Evolutionary conservation across 129 eudicot species (phyloP).

Genomic region (Flaveria trinervia): DNA sequence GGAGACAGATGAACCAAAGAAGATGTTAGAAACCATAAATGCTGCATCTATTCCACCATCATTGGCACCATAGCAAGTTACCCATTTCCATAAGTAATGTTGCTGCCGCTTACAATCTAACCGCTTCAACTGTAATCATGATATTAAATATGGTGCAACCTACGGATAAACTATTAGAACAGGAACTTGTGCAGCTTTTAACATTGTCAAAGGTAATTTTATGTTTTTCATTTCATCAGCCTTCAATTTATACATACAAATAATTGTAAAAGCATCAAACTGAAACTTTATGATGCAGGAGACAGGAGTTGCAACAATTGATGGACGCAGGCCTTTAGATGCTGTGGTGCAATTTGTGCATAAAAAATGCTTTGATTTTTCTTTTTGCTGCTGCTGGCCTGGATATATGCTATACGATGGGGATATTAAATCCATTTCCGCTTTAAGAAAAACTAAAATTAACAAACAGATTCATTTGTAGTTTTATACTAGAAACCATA

Average conservation of each 20-base stretch:
- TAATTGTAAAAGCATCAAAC: not conserved
- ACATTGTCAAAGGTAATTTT: conserved; percentile 71
- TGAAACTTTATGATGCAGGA: conserved; percentile 37
- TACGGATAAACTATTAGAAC: conserved; percentile 73
- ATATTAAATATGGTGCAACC: conserved; percentile 76
- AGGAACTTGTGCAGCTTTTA: conserved; percentile 66
- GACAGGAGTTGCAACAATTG: conserved; percentile 58
- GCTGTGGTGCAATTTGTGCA: conserved; percentile 64
- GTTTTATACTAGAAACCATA: conserved; percentile 20
- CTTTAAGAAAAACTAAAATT: conserved; percentile 41
- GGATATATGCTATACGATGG: conserved; percentile 65
- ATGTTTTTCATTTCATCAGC: not conserved
- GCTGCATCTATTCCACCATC: conserved; percentile 67
- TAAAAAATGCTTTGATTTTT: conserved; percentile 61
- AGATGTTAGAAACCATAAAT: conserved; percentile 76
- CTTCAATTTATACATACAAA: not conserved
- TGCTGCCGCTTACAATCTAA: conserved; percentile 40
- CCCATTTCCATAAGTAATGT: conserved; percentile 55
- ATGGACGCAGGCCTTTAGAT: conserved; percentile 51
- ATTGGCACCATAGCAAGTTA: conserved; percentile 70
- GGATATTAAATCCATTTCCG: conserved; percentile 68
- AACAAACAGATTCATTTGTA: not conserved
- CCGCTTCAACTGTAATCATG: conserved; percentile 57
- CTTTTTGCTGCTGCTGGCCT: conserved; percentile 71
- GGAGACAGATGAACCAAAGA: conserved; percentile 43